These are phyloP conservation scores for Dianthus caryophyllus DNA, from an alignment of 148 eudicot genomes.

Conservation along the genomic window DNA sequence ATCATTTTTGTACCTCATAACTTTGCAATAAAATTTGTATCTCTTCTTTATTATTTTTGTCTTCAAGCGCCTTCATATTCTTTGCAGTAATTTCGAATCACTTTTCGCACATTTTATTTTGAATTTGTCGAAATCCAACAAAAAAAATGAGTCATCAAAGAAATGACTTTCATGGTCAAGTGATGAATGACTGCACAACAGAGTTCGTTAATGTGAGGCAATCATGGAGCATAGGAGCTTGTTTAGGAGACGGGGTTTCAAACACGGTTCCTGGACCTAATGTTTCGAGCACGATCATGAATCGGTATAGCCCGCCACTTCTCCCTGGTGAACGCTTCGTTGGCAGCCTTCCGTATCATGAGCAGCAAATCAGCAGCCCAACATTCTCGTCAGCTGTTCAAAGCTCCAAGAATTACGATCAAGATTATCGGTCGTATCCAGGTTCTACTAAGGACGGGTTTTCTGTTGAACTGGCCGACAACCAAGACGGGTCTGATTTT, in stretches of 20 bases:
- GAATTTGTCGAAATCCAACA: conserved; percentile 14
- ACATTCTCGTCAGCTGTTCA: conserved; percentile 29
- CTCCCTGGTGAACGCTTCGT: conserved; percentile 25
- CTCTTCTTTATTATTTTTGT: conserved; percentile 18
- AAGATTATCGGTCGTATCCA: conserved; percentile 30
- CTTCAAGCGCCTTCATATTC: conserved; percentile 19
- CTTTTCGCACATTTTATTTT: background rate
- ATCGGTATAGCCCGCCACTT: conserved; percentile 23
- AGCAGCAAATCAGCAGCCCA: conserved; percentile 26
- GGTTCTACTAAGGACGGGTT: conserved; percentile 31
- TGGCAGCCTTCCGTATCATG: conserved; percentile 31
- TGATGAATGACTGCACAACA: conserved; percentile 23
- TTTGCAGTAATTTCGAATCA: conserved; percentile 7
- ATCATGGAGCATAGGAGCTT: conserved; percentile 30
- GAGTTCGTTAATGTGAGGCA: conserved; percentile 25
- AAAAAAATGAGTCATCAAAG: conserved; percentile 36
- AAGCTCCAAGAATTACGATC: conserved; percentile 17
- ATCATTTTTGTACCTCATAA: conserved; percentile 6
- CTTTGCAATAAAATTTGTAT: conserved; percentile 11
- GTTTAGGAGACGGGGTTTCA: conserved; percentile 25
- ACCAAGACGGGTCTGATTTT: conserved; percentile 27
- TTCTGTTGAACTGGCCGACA: conserved; percentile 21
- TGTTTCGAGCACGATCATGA: conserved; percentile 20
- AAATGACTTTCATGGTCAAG: conserved; percentile 27
- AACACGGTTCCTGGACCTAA: conserved; percentile 21